Evolutionary conservation across 2,329 filamentous ascomycete species (phyloP).

Genomic region (Epichloe sibirici): DNA sequence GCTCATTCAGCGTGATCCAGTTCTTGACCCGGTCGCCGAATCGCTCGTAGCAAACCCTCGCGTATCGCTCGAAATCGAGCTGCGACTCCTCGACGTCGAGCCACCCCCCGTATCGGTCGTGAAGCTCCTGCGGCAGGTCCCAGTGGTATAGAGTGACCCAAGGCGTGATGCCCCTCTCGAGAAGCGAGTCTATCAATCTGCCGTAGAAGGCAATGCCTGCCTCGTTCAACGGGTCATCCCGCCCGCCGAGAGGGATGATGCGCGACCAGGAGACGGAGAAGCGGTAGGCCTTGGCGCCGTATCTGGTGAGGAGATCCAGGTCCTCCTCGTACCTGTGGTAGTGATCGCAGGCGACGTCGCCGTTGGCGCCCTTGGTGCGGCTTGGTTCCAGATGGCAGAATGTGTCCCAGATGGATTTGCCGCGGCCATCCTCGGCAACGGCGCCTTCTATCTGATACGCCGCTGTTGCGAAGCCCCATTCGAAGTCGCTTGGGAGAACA

Average conservation of each 20-base stretch:
- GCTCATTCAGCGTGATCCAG: constrained; percentile 30
- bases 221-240: constrained; percentile 50
- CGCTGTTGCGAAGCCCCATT: constrained; percentile 30
- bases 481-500: constrained; percentile 23
- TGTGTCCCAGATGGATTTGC: constrained; percentile 30
- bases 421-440: constrained; percentile 27
- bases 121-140: constrained; percentile 32
- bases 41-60: constrained; percentile 22
- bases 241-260: constrained; percentile 51
- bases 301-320: constrained; percentile 44
- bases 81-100: constrained; percentile 19
- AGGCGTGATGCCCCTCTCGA: constrained; percentile 44
- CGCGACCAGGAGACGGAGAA: constrained; percentile 54
- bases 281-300: constrained; percentile 47
- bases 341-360: constrained; percentile 35
- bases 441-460: constrained; percentile 34
- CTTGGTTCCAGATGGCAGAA: constrained; percentile 28
- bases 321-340: constrained; percentile 37
- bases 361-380: constrained; percentile 27
- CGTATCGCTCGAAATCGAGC: constrained; percentile 24
- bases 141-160: constrained; percentile 55
- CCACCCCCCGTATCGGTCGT: constrained; percentile 25
- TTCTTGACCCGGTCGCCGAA: constrained; percentile 29
- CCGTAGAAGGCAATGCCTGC: constrained; percentile 48
- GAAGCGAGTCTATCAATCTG: constrained; percentile 45